A percentile compares a stretch with the other conserved stretches of the same genome.
These are phyloP conservation scores for Verticillium alfalfae DNA, from an alignment of 2,329 filamentous ascomycete genomes.

Conservation along the genomic window DNA sequence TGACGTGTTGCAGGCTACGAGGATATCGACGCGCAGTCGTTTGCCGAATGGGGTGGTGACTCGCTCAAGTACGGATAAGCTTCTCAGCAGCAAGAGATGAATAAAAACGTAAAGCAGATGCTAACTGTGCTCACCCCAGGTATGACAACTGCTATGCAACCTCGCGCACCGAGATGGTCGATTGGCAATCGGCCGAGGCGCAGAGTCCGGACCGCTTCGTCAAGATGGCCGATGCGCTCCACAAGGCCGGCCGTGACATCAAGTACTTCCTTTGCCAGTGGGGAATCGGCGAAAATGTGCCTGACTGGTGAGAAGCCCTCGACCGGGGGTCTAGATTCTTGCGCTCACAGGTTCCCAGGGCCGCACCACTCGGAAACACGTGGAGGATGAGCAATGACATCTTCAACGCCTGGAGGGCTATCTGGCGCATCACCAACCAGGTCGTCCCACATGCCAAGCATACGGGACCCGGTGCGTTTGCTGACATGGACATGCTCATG, in stretches of 20 bases:
- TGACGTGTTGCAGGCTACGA: conserved; percentile 26
- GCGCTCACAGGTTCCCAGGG: conserved; percentile 15
- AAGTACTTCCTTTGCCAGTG: conserved; percentile 48
- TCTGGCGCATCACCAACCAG: conserved; percentile 47
- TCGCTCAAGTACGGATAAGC: conserved; percentile 40
- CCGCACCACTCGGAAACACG: conserved; percentile 35
- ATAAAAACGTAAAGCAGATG: no score
- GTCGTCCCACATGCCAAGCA: conserved; percentile 38
- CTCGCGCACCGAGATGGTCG: conserved; percentile 34
- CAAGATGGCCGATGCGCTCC: conserved; percentile 38
- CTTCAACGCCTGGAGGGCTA: conserved; percentile 41
- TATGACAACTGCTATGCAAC: conserved; percentile 46
- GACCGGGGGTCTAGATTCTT: accelerated
- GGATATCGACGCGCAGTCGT: conserved; percentile 31
- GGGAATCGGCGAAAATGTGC: conserved; percentile 42
- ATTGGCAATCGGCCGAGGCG: conserved; percentile 29
- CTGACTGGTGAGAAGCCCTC: conserved; percentile 27
- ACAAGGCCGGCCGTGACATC: conserved; percentile 31
- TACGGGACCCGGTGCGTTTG: conserved; percentile 39
- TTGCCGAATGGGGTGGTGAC: conserved; percentile 38
- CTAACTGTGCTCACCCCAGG: conserved; percentile 10
- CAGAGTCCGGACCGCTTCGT: conserved; percentile 34
- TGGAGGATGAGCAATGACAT: conserved; percentile 52
- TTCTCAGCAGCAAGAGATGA: no score
- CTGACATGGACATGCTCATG: conserved; percentile 49